Evolutionary conservation across 2,329 filamentous ascomycete species (phyloP).

Genomic region (Calonectria pauciramosa): DNA sequence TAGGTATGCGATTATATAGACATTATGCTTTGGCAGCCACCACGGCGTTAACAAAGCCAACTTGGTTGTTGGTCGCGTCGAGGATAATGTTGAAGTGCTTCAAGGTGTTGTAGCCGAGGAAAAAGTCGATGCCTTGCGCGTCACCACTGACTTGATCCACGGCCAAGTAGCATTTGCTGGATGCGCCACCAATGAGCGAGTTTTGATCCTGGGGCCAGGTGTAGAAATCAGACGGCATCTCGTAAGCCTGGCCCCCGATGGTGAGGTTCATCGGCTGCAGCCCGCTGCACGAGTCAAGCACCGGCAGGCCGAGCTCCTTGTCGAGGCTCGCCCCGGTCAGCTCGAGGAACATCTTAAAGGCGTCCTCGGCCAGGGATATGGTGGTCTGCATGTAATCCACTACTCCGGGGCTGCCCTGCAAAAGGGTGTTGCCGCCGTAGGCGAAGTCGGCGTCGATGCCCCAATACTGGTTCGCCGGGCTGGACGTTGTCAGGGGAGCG

Average conservation of each 20-base stretch:
- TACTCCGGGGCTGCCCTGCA: not conserved
- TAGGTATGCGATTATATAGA: not conserved
- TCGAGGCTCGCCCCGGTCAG: not conserved
- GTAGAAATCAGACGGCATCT: not conserved
- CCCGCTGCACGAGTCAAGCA: not conserved
- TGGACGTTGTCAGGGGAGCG: not conserved
- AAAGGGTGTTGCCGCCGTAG: not conserved
- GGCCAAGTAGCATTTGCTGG: not conserved
- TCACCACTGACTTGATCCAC: not conserved
- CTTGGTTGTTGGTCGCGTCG: not conserved
- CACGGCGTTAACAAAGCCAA: not conserved
- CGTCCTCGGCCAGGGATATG: fast-evolving
- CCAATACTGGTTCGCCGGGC: not conserved
- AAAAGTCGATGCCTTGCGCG: not conserved
- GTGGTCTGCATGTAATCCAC: not conserved
- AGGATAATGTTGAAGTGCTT: not conserved
- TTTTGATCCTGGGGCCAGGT: not conserved
- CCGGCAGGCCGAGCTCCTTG: not conserved
- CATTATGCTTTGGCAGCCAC: not conserved
- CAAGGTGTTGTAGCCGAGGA: not conserved
- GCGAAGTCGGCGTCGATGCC: not conserved
- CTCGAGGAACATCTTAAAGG: not conserved
- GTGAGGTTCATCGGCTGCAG: not conserved
- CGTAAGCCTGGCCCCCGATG: not conserved
- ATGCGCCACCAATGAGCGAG: not conserved